Conservation (phyloP, 371 early-diverging fungal genomes). For the Chytridiales sp. region DNA sequence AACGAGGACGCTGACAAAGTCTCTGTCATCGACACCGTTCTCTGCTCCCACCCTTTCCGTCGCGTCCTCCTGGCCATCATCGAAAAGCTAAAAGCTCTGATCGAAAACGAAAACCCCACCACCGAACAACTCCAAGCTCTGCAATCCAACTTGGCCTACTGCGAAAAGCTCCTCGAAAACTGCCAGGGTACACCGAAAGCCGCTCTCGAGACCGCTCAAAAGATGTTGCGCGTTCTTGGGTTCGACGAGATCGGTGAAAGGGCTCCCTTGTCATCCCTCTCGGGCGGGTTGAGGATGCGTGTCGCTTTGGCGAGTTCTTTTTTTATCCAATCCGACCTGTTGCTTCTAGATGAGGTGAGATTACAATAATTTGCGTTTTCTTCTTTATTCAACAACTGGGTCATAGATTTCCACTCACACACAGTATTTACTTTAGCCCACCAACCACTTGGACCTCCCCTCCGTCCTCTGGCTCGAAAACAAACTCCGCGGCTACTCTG, state of each 20-base stretch:
- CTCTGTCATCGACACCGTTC: conserved; percentile 17
- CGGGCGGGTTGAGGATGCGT: conserved; percentile 64
- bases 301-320: conserved; percentile 77
- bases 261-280: conserved; percentile 7
- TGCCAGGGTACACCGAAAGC: conserved; percentile 14
- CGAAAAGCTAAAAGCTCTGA: conserved; percentile 13
- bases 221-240: conserved; percentile 24
- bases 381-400: neutral
- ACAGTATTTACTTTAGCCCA: conserved; percentile 49
- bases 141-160: conserved; percentile 16
- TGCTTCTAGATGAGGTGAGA: conserved; percentile 77
- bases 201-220: conserved; percentile 14
- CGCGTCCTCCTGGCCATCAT: conserved; percentile 15
- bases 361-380: conserved; percentile 27
- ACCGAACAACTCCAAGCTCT: conserved; percentile 6
- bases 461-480: conserved; percentile 81
- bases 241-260: conserved; percentile 26
- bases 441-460: conserved; percentile 80
- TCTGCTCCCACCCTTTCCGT: conserved; percentile 26
- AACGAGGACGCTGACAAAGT: conserved; percentile 16
- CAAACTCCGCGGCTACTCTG: conserved; percentile 67
- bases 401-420: neutral
- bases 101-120: conserved; percentile 8
- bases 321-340: conserved; percentile 74
- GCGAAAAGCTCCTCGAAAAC: conserved; percentile 16